A percentile compares a stretch with the other conserved stretches of the same genome.
Conservation (phyloP, 1,284 basidiomycete genomes). For the Lignosus rhinocerotis region DNA sequence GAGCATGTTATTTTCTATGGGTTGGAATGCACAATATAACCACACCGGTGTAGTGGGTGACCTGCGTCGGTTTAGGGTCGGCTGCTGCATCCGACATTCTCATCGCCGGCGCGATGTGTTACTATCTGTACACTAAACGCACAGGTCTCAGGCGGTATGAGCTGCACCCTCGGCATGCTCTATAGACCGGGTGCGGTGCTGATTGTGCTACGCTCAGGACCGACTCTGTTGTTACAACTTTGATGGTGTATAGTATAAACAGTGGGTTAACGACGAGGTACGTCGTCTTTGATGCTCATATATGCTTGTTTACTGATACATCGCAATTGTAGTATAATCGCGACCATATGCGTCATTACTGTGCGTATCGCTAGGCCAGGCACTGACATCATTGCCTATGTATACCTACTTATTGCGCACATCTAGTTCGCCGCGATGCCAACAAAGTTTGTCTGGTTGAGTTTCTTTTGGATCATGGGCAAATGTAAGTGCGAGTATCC, state of each 20-base stretch:
- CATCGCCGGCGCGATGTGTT: slow-evolving; percentile 34
- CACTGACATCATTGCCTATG: too few relatives aligned
- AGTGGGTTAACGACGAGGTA: slow-evolving; percentile 35
- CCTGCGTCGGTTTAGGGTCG: slow-evolving; percentile 31
- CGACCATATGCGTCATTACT: slow-evolving; percentile 26
- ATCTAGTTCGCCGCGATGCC: slow-evolving; percentile 32
- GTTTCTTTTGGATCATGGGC: slow-evolving; percentile 36
- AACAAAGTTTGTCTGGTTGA: slow-evolving; percentile 33
- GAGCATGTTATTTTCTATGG: neutral
- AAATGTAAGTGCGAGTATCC: slow-evolving; percentile 27
- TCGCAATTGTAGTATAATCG: slow-evolving; percentile 27
- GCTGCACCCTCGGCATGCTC: neutral
- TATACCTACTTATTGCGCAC: neutral
- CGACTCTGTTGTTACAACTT: slow-evolving; percentile 32
- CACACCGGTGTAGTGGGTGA: slow-evolving; percentile 29
- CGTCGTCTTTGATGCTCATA: neutral
- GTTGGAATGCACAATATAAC: neutral
- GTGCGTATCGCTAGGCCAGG: slow-evolving; percentile 7
- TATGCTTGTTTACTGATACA: neutral
- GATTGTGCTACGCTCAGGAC: slow-evolving; percentile 22
- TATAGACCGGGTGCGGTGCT: neutral
- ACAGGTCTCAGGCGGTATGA: slow-evolving; percentile 33
- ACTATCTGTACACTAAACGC: slow-evolving; percentile 30
- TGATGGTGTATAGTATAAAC: slow-evolving; percentile 36
- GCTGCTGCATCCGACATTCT: slow-evolving; percentile 33